phyloP scores from a whole-genome alignment of 2,329 filamentous ascomycete species.

The Scedosporium apiospermum region DNA sequence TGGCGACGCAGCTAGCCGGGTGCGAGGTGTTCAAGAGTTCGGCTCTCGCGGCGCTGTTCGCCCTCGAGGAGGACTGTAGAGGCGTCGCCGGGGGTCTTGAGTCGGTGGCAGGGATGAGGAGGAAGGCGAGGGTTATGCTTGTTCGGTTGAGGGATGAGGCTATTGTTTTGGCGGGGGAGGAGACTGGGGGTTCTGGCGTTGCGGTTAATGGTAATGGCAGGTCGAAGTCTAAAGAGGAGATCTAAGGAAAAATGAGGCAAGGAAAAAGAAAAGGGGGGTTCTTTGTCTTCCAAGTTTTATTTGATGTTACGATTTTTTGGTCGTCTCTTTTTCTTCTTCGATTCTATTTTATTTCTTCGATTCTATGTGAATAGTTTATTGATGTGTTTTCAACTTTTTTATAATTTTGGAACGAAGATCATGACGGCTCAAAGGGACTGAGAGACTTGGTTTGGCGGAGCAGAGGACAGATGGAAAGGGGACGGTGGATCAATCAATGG shows the following conservation, averaged over 20 bases:
- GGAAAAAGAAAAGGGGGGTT: not conserved
- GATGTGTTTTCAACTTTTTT: too few relatives aligned
- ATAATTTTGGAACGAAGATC: too few relatives aligned
- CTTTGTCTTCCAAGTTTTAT: not conserved
- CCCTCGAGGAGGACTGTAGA: conserved; percentile 12
- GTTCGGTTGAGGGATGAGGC: conserved; percentile 6
- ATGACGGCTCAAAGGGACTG: too few relatives aligned
- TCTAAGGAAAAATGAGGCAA: not conserved
- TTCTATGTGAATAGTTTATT: too few relatives aligned
- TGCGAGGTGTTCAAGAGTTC: conserved; percentile 17
- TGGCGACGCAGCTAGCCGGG: conserved; percentile 14
- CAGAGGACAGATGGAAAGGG: too few relatives aligned
- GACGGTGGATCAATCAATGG: too few relatives aligned
- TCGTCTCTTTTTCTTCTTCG: not conserved
- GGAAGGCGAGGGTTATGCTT: conserved; percentile 10
- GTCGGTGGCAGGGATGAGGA: conserved; percentile 3
- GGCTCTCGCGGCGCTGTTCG: conserved; percentile 15
- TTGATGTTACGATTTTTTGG: not conserved
- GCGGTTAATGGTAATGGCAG: not conserved
- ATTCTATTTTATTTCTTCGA: not conserved
- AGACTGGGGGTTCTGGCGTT: conserved; percentile 2
- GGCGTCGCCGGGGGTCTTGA: conserved; percentile 10
- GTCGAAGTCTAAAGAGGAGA: not conserved
- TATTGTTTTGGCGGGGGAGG: conserved; percentile 5
- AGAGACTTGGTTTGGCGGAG: too few relatives aligned